Base-by-base conservation (phyloP, 106 monocot species). In the Dendrobium officinale region DNA sequence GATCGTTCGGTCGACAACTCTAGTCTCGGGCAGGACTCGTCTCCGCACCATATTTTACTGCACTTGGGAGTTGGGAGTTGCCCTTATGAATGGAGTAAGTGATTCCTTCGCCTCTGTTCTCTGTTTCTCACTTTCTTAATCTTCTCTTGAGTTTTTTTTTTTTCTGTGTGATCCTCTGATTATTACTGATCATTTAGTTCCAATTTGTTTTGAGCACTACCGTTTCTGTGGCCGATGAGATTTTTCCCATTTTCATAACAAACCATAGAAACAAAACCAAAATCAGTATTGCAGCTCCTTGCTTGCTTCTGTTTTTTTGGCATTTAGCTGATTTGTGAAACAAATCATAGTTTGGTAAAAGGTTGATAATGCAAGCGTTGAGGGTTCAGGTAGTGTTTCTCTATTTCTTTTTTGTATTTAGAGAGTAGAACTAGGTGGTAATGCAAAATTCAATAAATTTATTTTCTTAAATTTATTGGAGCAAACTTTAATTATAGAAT, bases 41-140 rank as follows among this genome's bases (percentile, higher is more conserved):
- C 79, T 74, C 79, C 81, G 81, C 61, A 74, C 85, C n/a, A 51
- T 27, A 44, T 24, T 47, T 29, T 0, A 49, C 31, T 20, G 27
- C 66, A 4, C 18, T 26, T 26, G 26, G 26, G 26, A 26, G 26
- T 56, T 13, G 59, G 37, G 15, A 59, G 13, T 41, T 78, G 72
- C 51, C 0, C 56, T 82, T 73, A 49, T 13, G 75, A 10, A 76
- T 0, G 20, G 2, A 49, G 75, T 76, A 47, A 76, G 75, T 49
- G 0, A 0, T 41, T 26, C 49, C 45, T 41, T 26, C 49, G 5
- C n/a, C 26, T 11, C 24, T 76, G 13, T 27, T 27, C 2, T 47
- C 0, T 49, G 1, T 26, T 26, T 13, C 1, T 49, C 26, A 9
- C 26, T 48, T 26, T 26, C 26, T 26, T 26, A 26, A 26, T 26